These are phyloP conservation scores for Yamadazyma philogaea DNA, from an alignment of 805 yeast species.

Conservation along the genomic window DNA sequence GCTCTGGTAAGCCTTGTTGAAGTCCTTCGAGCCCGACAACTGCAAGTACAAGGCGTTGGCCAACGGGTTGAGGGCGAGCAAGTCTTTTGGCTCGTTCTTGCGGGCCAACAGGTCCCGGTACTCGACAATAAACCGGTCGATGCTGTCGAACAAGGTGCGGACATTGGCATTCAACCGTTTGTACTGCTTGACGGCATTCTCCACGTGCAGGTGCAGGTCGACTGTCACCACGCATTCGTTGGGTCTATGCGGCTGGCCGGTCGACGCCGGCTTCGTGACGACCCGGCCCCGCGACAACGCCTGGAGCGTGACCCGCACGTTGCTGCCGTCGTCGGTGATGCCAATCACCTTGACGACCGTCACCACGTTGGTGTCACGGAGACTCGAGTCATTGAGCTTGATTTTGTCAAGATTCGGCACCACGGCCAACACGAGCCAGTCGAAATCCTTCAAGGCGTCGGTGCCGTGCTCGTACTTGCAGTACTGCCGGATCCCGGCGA, in stretches of 20 bases:
- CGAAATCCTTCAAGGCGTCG: constrained; percentile 22
- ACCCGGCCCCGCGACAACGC: constrained; percentile 45
- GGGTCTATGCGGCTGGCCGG: constrained; percentile 10
- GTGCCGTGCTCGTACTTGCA: constrained; percentile 15
- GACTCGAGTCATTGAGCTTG: constrained; percentile 20
- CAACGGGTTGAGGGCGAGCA: constrained; percentile 56
- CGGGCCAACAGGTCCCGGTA: constrained; percentile 33
- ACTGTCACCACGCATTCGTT: constrained; percentile 29
- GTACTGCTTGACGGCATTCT: constrained; percentile 15
- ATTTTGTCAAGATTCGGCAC: constrained; percentile 32
- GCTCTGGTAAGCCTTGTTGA: constrained; percentile 42
- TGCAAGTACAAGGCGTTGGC: constrained; percentile 58
- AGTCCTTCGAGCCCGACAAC: constrained; percentile 47
- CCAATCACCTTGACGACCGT: constrained; percentile 50
- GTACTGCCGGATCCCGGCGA: constrained; percentile 28
- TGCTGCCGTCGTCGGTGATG: constrained; percentile 41
- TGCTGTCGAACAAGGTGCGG: constrained; percentile 28
- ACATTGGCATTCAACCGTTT: constrained; percentile 20
- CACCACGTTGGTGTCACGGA: constrained; percentile 22
- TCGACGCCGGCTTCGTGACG: background rate
- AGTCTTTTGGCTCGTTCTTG: constrained; percentile 21
- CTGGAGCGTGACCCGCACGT: constrained; percentile 46
- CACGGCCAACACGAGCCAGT: constrained; percentile 38
- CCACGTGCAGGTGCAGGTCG: constrained; percentile 19
- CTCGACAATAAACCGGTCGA: constrained; percentile 37